phyloP scores from a whole-genome alignment of 1,284 basidiomycete species.

The Vanrija sp. region DNA sequence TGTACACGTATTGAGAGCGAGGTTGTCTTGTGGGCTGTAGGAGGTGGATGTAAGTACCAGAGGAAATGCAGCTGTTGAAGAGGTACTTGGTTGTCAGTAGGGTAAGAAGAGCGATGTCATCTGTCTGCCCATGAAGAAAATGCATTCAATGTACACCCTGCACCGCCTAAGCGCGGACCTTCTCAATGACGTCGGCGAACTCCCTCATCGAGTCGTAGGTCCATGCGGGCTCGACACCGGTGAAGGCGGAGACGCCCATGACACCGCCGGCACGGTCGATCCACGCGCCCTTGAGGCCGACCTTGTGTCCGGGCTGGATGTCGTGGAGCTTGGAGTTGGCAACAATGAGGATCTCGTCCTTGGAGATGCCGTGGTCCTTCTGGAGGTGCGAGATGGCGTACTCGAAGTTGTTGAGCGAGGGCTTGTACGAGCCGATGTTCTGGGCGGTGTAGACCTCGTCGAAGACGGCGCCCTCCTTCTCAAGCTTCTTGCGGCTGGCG shows the following conservation, averaged over 20 bases:
- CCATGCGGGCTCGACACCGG: constrained; percentile 15
- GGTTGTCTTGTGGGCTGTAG: too few species aligned
- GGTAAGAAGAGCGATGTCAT: too few species aligned
- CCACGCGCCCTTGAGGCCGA: constrained; percentile 34
- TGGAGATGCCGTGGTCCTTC: constrained; percentile 23
- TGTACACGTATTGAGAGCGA: constrained; percentile 24
- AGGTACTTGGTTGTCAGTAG: too few species aligned
- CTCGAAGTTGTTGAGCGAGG: constrained; percentile 31
- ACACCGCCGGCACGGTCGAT: constrained; percentile 25
- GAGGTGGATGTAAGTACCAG: too few species aligned
- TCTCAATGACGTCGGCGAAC: constrained; percentile 9
- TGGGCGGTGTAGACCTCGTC: constrained; percentile 35
- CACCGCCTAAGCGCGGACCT: background rate
- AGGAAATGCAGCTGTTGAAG: too few species aligned
- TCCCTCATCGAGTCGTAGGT: constrained; percentile 11
- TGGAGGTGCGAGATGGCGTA: constrained; percentile 28
- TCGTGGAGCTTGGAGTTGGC: constrained; percentile 35
- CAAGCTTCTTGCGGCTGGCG: constrained; percentile 24
- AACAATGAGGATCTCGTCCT: constrained; percentile 28
- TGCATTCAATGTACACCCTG: background rate
- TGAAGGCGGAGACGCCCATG: constrained; percentile 11
- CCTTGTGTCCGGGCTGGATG: constrained; percentile 29
- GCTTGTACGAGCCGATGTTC: constrained; percentile 39
- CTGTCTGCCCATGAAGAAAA: background rate
- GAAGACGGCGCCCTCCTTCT: constrained; percentile 22